Evolutionary conservation across 192 early-diverging fungal genomes (phyloP), one percentile per base, ranked within the genome.

Genomic region (Gryganskiella cystojenkinii): DNA sequence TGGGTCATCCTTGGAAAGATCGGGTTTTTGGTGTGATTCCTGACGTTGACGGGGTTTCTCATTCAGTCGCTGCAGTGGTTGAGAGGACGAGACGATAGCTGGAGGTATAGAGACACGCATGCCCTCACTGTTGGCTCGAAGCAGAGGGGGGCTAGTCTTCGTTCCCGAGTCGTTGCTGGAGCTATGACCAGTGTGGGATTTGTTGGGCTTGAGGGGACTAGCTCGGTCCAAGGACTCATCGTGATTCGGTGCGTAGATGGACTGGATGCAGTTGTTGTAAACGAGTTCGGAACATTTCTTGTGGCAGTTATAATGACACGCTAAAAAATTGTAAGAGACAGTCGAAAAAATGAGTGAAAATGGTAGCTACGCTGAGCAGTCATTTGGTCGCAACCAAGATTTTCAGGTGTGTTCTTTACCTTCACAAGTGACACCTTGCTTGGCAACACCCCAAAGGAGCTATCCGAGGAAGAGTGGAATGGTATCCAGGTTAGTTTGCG

Each of bases 381-480:
- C 28, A 2, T 31, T 4, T 30, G 31, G 34, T 9, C 2, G 35
- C 1, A 27, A 20, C 19, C 43, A 27, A 4, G 19, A 22, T 11
- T n/a, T 15, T 14, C 37, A 20, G 22, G 22, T 25, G 15, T 47
- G 27, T 35, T 27, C 22, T 19, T 68, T 80, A 85, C 86, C 86
- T 80, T 75, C 61, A 61, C 92, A 93, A 37, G 83, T 81, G 22
- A 80, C 60, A 6, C 92, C 92, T 64, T 94, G 91, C 53, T 85
- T 86, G 19, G 82, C 84, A 20, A 92, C 61, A 17, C 92, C 92
- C 92, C 92, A 94, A 45, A 94, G 81, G 46, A 92, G 75, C 52
- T 76, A 51, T 43, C 6, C 19, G 19, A 25, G 49, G 7, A 65
- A 33, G 20, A 25, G 25, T 24, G 34, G 24, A 27, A 11, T 3